Evolutionary conservation across 1,284 basidiomycete species (phyloP).

Genomic region (Mycena sp.): DNA sequence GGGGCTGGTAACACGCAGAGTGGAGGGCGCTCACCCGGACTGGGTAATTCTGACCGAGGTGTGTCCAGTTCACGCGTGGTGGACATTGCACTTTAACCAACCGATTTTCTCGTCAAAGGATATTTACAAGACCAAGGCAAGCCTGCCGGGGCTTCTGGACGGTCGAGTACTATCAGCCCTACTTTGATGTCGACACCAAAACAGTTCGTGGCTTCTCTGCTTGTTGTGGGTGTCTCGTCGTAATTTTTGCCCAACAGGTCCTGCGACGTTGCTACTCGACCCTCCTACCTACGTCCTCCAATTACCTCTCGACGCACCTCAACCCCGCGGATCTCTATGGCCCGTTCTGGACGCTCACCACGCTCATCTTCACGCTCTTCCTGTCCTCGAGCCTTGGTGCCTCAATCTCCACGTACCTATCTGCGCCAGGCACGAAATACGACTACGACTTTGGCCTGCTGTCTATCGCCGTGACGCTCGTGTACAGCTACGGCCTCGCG

Average conservation of each 20-base stretch:
- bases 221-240: conserved; percentile 6
- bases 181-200: conserved; percentile 84
- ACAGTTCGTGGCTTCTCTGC: conserved; percentile 53
- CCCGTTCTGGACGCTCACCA: conserved; percentile 96
- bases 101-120: conserved; percentile 45
- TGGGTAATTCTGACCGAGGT: conserved; percentile 63
- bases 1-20: conserved; percentile 19
- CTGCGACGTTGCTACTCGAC: conserved; percentile 78
- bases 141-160: conserved; percentile 72
- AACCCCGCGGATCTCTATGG: conserved; percentile 84
- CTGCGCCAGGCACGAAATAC: conserved; percentile 62
- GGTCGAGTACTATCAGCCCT: conserved; percentile 81
- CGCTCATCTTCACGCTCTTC: conserved; percentile 90
- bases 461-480: conserved; percentile 81
- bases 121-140: conserved; percentile 61
- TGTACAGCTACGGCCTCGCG: conserved; percentile 87
- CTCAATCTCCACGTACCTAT: conserved; percentile 85
- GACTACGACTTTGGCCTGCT: conserved; percentile 89
- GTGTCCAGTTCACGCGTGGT: conserved; percentile 25
- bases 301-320: conserved; percentile 69
- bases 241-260: conserved; percentile 52
- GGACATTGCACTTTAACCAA: neutral
- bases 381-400: conserved; percentile 90
- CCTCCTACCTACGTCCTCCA: conserved; percentile 66
- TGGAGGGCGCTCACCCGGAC: conserved; percentile 46